phyloP scores from a whole-genome alignment of 129 eudicot genomes.

The Flaveria brownii region DNA sequence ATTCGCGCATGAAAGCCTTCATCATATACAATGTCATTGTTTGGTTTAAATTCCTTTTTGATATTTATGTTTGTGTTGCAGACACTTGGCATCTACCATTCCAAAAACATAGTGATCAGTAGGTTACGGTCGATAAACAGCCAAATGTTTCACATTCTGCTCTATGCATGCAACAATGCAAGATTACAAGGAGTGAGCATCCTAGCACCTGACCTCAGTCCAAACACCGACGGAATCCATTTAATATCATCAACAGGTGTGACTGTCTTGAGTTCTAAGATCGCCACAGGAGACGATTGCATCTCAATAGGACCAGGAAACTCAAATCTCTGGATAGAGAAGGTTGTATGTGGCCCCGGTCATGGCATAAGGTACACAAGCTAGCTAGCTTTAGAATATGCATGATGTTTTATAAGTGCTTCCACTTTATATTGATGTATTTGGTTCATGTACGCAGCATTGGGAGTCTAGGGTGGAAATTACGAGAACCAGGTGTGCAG shows the following conservation, averaged over 20 bases:
- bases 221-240: constrained; percentile 45
- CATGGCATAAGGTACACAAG: constrained; percentile 52
- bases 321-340: constrained; percentile 34
- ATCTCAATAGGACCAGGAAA: constrained; percentile 44
- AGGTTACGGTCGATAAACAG: constrained; percentile 54
- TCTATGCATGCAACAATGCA: constrained; percentile 32
- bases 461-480: constrained; percentile 41
- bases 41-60: not conserved
- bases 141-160: constrained; percentile 42
- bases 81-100: constrained; percentile 39
- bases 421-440: not conserved
- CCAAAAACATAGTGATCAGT: constrained; percentile 42
- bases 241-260: constrained; percentile 28
- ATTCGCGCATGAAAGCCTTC: not conserved
- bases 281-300: constrained; percentile 44
- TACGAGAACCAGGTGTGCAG: constrained; percentile 35
- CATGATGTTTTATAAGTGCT: not conserved
- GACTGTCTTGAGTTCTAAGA: constrained; percentile 28
- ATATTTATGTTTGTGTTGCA: not conserved
- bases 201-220: constrained; percentile 38
- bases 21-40: not conserved
- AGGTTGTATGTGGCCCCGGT: constrained; percentile 49
- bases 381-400: not conserved
- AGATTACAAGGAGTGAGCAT: constrained; percentile 35
- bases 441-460: constrained; percentile 7